These are phyloP conservation scores for Spirogloea muscicola DNA, from an alignment of 139 green algal genomes.

Conservation along the genomic window DNA sequence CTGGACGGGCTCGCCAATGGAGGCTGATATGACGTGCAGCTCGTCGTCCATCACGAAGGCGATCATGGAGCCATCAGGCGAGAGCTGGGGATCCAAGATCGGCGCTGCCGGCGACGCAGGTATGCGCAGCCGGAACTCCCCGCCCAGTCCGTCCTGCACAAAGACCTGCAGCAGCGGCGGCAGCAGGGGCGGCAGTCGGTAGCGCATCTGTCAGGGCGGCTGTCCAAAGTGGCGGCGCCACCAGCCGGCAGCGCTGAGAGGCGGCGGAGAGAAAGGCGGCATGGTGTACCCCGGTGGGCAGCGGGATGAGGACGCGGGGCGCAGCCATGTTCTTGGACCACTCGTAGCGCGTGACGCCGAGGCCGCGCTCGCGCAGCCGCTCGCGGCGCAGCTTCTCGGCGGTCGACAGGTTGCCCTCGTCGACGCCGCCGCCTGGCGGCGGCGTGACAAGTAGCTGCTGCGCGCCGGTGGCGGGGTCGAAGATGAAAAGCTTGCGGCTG, in stretches of 20 bases:
- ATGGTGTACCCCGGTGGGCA: constrained; percentile 41
- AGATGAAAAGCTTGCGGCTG: constrained; percentile 40
- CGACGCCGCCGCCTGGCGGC: constrained; percentile 18
- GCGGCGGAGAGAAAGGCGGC: background rate
- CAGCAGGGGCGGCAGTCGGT: background rate
- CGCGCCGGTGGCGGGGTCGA: constrained; percentile 18
- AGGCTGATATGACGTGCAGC: constrained; percentile 38
- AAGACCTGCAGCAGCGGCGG: constrained; percentile 19
- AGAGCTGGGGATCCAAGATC: constrained; percentile 50
- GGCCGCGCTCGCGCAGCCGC: constrained; percentile 31
- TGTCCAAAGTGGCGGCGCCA: background rate
- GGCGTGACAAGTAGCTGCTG: constrained; percentile 41
- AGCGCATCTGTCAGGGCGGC: background rate
- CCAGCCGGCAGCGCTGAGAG: background rate
- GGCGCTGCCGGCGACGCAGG: background rate
- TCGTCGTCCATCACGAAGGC: constrained; percentile 50
- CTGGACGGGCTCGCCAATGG: constrained; percentile 10
- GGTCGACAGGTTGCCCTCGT: constrained; percentile 41
- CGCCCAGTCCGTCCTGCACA: constrained; percentile 37
- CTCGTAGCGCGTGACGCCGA: constrained; percentile 49
- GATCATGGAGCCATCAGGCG: constrained; percentile 44
- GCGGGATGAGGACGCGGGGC: constrained; percentile 33
- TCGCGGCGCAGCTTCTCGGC: constrained; percentile 46
- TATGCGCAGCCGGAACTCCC: constrained; percentile 38
- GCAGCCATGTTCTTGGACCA: constrained; percentile 39